Evolutionary conservation across 2,329 filamentous ascomycete genomes (phyloP).

Genomic region (Beauveria sp.): DNA sequence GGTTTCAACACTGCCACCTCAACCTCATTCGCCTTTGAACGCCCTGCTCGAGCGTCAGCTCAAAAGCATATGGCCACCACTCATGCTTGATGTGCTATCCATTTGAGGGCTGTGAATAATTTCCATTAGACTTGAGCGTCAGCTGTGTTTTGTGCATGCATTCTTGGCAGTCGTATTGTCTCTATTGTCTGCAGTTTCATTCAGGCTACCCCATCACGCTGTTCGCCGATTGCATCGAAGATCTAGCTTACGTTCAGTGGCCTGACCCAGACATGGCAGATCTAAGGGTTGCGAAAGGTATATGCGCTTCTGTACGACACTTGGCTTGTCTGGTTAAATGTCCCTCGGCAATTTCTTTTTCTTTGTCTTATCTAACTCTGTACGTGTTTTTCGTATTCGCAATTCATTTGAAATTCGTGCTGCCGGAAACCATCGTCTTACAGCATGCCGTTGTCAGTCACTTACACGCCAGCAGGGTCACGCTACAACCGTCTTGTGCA

Average conservation of each 20-base stretch:
- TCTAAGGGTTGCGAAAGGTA: background rate
- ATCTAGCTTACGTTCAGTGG: background rate
- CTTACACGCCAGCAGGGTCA: background rate
- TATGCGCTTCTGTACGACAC: too few relatives aligned
- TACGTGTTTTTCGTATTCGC: background rate
- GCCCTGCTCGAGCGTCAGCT: too few relatives aligned
- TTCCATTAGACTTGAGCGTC: too few relatives aligned
- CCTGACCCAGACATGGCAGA: background rate
- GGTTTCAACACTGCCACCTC: background rate
- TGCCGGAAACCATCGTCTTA: background rate
- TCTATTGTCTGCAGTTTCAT: too few relatives aligned
- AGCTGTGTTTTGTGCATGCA: too few relatives aligned
- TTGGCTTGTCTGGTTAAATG: too few relatives aligned
- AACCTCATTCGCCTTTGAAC: too few relatives aligned
- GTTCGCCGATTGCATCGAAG: background rate
- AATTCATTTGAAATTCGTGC: background rate
- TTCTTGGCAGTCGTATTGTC: too few relatives aligned
- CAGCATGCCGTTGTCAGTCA: background rate
- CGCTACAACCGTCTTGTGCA: background rate
- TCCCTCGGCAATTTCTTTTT: background rate
- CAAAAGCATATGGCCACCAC: too few relatives aligned
- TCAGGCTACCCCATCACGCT: too few relatives aligned
- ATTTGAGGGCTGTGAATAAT: too few relatives aligned
- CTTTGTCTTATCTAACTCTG: background rate
- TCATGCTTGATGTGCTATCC: too few relatives aligned